Conservation (phyloP, 352 stramenopile species). For the Pythium dissimile region DNA sequence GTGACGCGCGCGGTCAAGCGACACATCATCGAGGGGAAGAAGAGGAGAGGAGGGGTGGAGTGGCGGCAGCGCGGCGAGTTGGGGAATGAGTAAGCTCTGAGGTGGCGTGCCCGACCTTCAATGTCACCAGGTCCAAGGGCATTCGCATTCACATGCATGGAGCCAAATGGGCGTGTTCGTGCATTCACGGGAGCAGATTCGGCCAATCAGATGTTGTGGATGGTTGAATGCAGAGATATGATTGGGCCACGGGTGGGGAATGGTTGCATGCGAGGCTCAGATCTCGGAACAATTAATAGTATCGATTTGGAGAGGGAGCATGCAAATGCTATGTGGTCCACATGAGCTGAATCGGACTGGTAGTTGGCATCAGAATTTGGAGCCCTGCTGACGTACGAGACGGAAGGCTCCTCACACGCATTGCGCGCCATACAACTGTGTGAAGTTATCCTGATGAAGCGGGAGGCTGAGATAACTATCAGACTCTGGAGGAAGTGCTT, state of each 20-base stretch:
- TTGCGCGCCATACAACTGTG: too few relatives aligned
- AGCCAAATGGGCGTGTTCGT: neutral
- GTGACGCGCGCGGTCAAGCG: slow-evolving; percentile 25
- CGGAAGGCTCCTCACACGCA: neutral
- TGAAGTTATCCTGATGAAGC: too few relatives aligned
- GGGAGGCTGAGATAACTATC: too few relatives aligned
- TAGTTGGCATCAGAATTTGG: too few relatives aligned
- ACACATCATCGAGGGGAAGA: slow-evolving; percentile 3
- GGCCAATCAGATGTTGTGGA: neutral
- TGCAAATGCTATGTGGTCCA: neutral
- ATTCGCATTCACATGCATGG: slow-evolving; percentile 8
- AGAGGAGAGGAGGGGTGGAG: too few relatives aligned
- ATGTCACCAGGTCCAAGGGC: neutral
- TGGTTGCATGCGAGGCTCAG: neutral
- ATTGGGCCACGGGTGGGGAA: neutral
- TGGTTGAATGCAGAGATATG: neutral
- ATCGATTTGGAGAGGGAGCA: neutral
- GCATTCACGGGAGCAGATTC: neutral
- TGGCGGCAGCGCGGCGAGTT: neutral
- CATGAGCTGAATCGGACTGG: too few relatives aligned
- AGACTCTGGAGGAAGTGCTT: too few relatives aligned
- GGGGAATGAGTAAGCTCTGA: neutral
- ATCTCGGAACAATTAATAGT: neutral
- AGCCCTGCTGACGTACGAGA: neutral
- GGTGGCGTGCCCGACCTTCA: neutral